Evolutionary conservation across 2,329 filamentous ascomycete genomes (phyloP), one percentile per base, ranked within the genome.

Genomic region (Trichoderma sp.): DNA sequence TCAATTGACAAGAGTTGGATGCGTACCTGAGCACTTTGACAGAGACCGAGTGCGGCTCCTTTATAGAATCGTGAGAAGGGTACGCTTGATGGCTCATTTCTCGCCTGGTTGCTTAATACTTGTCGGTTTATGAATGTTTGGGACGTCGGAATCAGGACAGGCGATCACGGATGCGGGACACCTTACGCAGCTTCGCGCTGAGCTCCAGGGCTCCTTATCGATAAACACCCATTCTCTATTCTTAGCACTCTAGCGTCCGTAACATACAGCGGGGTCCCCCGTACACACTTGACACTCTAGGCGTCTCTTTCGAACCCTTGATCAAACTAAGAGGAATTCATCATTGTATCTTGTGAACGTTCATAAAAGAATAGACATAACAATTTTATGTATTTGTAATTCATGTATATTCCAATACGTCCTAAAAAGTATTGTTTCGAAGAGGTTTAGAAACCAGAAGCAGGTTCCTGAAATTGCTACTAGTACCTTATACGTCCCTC

Each of bases 11-110:
- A 16, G 35, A 21, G 7, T 35, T 62, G 45, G 21, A 68, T 76
- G 75, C 82, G 78, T 86, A 92, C 92, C 92, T 87, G 50, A 94
- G 86, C 67, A 94, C 94, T 86, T 95, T 96, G 71, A 95, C 86
- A 69, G 93, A 95, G 63, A 95, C 90, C 24, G 92, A 91, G 84
- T 95, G 93, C 50, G 93, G 93, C 84, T 95, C 94, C 83, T 94
- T 94, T 76, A 89, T 83, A 3, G 87, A 85, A 76, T 91, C 89
- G 75, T 89, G 86, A 16, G 89, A 89, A 8, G 88, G 85, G 79
- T 89, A 90, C 78, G 88, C 84, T 82, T 91, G 89, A 79, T 91
- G 89, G 82, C 88, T 90, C 89, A 91, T 91, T 75, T 76, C 68
- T 73, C 16, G 7, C n/a, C 53, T 16, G 41, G 33, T n/a, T 53